Evolutionary conservation across 768 basidiomycete species (phyloP), one percentile per base, ranked within the genome.

Genomic region (Tylopilus vinaceipallidus): DNA sequence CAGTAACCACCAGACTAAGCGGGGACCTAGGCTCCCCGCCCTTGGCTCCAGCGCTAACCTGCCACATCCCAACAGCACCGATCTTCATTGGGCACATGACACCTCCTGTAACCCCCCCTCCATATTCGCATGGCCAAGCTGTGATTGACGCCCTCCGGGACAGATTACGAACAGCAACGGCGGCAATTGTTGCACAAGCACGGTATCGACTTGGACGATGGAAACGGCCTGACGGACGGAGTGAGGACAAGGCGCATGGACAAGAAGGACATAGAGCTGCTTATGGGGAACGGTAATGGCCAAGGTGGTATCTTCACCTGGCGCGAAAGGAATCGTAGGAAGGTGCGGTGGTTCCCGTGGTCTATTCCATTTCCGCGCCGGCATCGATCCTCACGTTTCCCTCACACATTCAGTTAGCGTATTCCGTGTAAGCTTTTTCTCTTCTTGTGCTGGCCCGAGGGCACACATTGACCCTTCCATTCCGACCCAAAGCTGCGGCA

Each of bases 31-130:
- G 30, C n/a, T 48, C 48, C 56, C 54, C 50, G 45, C 42, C 24
- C 29, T 42, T 58, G 42, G 49, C 12, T 37, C 34, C 10, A 39
- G 43, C 43, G 45, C 61, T 65, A 47, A 66, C 55, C 49, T 56
- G 46, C 42, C 55, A 57, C 45, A 26, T 49, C 54, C 45, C 45
- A n/a, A 60, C 66, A 92, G 89, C 47, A 90, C 91, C 50, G 88
- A 94, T 75, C 78, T 93, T 51, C 95, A 95, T 71, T 97, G 95
- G 95, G 91, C 92, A 19, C 94, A 98, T 70, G 94, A 98, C 71
- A 94, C 92, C 23, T 86, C 86, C 48, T 95, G 91, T 91, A 55
- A 57, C 70, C 52, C 42, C 6, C 32, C 39, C 17, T 37, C 53
- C 39, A 45, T 48, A 16, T 50, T 41, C 37, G 19, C 47, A 45